Evolutionary conservation across 108 stramenopile genomes (phyloP).

Genomic region (Skeletonema menzelii): DNA sequence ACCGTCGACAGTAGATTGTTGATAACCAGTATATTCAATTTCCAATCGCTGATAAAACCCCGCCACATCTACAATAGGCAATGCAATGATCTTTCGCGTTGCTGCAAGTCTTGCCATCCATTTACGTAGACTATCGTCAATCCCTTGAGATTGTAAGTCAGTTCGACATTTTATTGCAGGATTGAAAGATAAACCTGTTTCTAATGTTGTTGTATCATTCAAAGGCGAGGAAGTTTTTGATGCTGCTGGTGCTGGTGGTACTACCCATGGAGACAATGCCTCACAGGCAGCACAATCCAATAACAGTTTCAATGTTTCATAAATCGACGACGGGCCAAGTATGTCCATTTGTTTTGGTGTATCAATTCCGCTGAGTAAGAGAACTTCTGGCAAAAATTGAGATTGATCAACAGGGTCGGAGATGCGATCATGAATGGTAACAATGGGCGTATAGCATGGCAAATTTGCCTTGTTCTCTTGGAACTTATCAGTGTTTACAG

Average conservation of each 20-base stretch:
- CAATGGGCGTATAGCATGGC: constrained; percentile 27
- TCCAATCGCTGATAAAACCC: constrained; percentile 58
- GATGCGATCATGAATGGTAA: constrained; percentile 28
- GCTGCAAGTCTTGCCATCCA: constrained; percentile 87
- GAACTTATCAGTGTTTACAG: background rate
- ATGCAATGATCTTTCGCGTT: constrained; percentile 81
- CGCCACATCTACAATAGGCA: constrained; percentile 84
- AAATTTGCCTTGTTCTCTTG: background rate
- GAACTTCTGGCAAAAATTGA: constrained; percentile 5
- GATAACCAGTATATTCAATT: background rate
- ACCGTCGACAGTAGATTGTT: background rate
- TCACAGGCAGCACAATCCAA: constrained; percentile 37
- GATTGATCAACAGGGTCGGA: constrained; percentile 3
- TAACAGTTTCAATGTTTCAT: constrained; percentile 9
- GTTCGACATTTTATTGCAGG: constrained; percentile 53
- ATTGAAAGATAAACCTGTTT: background rate
- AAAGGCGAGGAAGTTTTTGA: background rate
- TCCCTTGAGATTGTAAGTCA: constrained; percentile 48
- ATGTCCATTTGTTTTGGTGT: constrained; percentile 10
- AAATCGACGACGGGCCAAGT: constrained; percentile 11
- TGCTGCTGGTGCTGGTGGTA: background rate
- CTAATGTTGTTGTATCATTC: background rate
- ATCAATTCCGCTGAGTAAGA: constrained; percentile 17
- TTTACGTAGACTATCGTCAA: constrained; percentile 52
- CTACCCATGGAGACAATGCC: constrained; percentile 25